Conservation (phyloP, 1,284 basidiomycete species). For the Neonothopanus nambi region DNA sequence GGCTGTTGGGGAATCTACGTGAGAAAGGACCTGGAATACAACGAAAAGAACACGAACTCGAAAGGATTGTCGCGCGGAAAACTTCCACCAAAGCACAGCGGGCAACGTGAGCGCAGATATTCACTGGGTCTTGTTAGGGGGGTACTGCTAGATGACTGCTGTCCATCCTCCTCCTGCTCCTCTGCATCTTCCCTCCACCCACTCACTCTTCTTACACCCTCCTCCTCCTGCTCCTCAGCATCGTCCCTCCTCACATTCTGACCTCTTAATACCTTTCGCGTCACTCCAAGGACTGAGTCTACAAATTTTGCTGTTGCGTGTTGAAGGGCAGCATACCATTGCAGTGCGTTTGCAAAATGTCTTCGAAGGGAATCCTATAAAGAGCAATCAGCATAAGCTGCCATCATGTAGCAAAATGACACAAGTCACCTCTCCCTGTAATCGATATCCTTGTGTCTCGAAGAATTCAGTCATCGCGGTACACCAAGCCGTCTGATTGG, state of each 20-base stretch:
- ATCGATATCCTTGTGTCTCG: conserved; percentile 1
- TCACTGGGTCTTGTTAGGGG: not conserved
- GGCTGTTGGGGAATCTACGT: conserved; percentile 18
- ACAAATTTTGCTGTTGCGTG: not conserved
- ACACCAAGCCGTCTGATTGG: conserved; percentile 9
- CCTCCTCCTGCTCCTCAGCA: not conserved
- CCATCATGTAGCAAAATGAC: not conserved
- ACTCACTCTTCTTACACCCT: too few species aligned
- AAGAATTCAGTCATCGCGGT: conserved; percentile 6
- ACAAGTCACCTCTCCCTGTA: conserved; percentile 10
- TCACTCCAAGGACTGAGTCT: not conserved
- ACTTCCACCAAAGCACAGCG: too few species aligned
- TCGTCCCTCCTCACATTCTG: not conserved
- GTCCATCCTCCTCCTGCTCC: too few species aligned
- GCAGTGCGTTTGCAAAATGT: conserved; percentile 6
- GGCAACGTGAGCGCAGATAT: conserved; percentile 3
- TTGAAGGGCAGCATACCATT: conserved; percentile 34
- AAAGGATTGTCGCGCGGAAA: too few species aligned
- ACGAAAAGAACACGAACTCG: too few species aligned
- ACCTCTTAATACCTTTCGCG: not conserved
- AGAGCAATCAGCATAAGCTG: not conserved
- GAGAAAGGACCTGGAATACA: conserved; percentile 19
- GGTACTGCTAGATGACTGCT: too few species aligned
- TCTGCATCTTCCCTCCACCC: too few species aligned
- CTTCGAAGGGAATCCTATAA: not conserved